Conservation (phyloP, 768 basidiomycete genomes). For the Termitomyces sp. region DNA sequence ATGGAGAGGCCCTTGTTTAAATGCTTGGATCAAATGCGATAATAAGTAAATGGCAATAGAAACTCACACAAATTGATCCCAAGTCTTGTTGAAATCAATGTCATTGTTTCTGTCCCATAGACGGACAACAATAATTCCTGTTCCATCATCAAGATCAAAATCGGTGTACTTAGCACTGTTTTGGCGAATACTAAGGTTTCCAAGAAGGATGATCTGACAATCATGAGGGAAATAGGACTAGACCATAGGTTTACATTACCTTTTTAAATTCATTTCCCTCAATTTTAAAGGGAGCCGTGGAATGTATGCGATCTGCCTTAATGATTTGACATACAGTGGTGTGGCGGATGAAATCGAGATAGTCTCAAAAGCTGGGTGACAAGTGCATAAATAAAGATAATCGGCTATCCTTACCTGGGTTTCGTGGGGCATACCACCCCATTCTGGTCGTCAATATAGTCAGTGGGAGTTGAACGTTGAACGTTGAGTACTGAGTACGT, state of each 20-base stretch:
- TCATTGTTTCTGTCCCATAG: not conserved
- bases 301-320: not conserved
- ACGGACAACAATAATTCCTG: not conserved
- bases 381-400: not conserved
- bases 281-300: not conserved
- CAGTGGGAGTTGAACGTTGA: too few relatives aligned
- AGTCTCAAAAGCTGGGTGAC: not conserved
- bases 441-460: not conserved
- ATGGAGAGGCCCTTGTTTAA: not conserved
- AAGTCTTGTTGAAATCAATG: not conserved
- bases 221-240: not conserved
- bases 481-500: too few relatives aligned
- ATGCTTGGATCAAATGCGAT: not conserved
- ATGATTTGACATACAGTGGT: slow-evolving; percentile 1
- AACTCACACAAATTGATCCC: not conserved
- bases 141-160: not conserved
- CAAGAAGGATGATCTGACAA: not conserved
- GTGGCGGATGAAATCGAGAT: not conserved
- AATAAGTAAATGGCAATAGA: not conserved
- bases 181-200: not conserved
- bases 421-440: not conserved
- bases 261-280: not conserved
- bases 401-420: not conserved
- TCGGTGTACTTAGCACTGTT: not conserved
- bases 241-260: not conserved